phyloP scores from a whole-genome alignment of 2,329 filamentous ascomycete genomes.

The Fusarium buharicum region DNA sequence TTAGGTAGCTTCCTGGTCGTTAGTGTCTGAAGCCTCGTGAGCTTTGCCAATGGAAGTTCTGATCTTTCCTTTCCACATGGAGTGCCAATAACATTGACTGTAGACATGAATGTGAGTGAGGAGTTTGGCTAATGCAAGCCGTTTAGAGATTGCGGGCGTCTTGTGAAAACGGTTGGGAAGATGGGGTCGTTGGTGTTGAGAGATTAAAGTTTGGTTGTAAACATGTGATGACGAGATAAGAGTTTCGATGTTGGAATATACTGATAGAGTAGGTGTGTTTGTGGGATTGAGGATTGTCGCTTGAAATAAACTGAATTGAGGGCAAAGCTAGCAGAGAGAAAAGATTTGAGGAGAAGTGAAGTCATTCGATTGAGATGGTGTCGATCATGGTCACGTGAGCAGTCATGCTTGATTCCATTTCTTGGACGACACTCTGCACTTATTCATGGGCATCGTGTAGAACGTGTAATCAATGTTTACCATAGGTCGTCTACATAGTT shows the following conservation, averaged over 20 bases:
- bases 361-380: slow-evolving; percentile 15
- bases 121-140: background rate
- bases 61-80: slow-evolving; percentile 40
- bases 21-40: slow-evolving; percentile 31
- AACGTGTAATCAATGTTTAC: too few relatives aligned
- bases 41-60: slow-evolving; percentile 46
- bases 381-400: slow-evolving; percentile 19
- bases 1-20: slow-evolving; percentile 45
- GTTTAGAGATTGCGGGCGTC: slow-evolving; percentile 1
- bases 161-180: slow-evolving; percentile 5
- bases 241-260: background rate
- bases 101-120: background rate
- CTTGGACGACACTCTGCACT: background rate
- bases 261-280: background rate
- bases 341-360: slow-evolving; percentile 25
- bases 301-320: slow-evolving; percentile 5
- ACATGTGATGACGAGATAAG: background rate
- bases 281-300: background rate
- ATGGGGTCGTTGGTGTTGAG: slow-evolving; percentile 14
- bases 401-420: slow-evolving; percentile 2
- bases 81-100: slow-evolving; percentile 3
- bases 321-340: slow-evolving; percentile 14
- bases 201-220: slow-evolving; percentile 3
- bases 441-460: background rate
- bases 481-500: too few relatives aligned